phyloP scores from a whole-genome alignment of 177 flowering plant species.

The Vitis hybrid region DNA sequence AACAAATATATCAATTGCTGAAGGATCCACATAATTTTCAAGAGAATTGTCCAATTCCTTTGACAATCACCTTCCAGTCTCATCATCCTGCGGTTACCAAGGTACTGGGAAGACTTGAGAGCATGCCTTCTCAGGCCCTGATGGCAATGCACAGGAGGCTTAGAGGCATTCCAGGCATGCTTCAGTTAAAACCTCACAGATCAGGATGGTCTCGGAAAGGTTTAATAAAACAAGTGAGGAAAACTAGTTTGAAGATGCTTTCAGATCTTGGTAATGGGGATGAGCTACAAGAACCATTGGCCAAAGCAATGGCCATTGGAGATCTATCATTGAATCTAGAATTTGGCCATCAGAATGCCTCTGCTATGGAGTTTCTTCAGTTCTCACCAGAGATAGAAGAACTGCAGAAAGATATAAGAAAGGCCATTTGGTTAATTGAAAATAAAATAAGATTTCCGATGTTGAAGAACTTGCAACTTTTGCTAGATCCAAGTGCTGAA shows the following conservation, averaged over 20 bases:
- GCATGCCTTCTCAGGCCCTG: conserved; percentile 37
- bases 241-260: conserved; percentile 40
- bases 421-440: conserved; percentile 49
- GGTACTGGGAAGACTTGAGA: conserved; percentile 45
- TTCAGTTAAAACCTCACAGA: conserved; percentile 23
- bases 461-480: conserved; percentile 36
- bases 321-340: conserved; percentile 43
- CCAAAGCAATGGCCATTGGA: conserved; percentile 69
- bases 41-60: conserved; percentile 10
- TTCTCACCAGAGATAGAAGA: conserved; percentile 47
- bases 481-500: conserved; percentile 51
- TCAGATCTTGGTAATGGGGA: conserved; percentile 38
- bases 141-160: conserved; percentile 67
- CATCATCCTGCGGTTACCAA: conserved; percentile 34
- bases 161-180: conserved; percentile 30
- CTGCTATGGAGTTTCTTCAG: conserved; percentile 31
- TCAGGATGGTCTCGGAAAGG: conserved; percentile 25
- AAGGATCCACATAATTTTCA: conserved; percentile 44
- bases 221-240: conserved; percentile 35
- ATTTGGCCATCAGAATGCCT: conserved; percentile 22
- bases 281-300: conserved; percentile 47
- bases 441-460: conserved; percentile 30
- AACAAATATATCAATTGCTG: conserved; percentile 35
- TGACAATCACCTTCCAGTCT: conserved; percentile 21
- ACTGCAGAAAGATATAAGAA: conserved; percentile 66